Evolutionary conservation across 768 basidiomycete species (phyloP).

Genomic region (Boletus edulis): DNA sequence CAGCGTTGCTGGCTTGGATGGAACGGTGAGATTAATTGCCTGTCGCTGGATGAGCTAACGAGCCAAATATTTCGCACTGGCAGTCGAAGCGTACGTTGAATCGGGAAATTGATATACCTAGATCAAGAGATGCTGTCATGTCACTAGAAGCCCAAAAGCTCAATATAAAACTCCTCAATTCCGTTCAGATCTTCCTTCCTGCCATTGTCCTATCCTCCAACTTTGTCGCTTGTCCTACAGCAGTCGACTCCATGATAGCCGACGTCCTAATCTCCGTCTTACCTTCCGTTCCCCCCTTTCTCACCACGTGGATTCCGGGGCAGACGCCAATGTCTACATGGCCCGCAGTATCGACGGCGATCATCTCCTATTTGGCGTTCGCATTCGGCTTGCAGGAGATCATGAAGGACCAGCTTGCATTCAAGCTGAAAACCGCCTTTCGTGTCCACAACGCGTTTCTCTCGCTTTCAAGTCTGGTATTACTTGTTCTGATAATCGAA

Average conservation of each 20-base stretch:
- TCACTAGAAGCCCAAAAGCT: not conserved
- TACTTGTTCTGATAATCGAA: conserved; percentile 80
- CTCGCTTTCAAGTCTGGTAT: conserved; percentile 72
- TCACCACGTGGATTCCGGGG: conserved; percentile 67
- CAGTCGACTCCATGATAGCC: not conserved
- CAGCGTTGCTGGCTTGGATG: no score
- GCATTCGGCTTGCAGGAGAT: conserved; percentile 79
- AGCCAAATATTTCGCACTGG: no score
- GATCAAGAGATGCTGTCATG: not conserved
- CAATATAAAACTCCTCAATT: no score
- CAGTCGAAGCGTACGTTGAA: not conserved
- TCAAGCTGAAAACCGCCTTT: conserved; percentile 73
- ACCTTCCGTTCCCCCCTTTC: conserved; percentile 47
- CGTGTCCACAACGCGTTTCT: conserved; percentile 86
- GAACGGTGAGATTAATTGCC: no score
- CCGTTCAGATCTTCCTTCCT: no score
- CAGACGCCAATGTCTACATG: conserved; percentile 77
- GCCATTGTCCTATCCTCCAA: no score
- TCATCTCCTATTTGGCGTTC: conserved; percentile 76
- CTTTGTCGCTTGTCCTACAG: no score
- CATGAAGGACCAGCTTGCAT: conserved; percentile 73
- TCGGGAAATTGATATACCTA: not conserved
- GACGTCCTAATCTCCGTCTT: not conserved
- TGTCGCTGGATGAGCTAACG: no score
- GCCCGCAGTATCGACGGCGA: conserved; percentile 61